phyloP scores from a whole-genome alignment of 208 protist genomes.

The Acanthamoeba healyi region DNA sequence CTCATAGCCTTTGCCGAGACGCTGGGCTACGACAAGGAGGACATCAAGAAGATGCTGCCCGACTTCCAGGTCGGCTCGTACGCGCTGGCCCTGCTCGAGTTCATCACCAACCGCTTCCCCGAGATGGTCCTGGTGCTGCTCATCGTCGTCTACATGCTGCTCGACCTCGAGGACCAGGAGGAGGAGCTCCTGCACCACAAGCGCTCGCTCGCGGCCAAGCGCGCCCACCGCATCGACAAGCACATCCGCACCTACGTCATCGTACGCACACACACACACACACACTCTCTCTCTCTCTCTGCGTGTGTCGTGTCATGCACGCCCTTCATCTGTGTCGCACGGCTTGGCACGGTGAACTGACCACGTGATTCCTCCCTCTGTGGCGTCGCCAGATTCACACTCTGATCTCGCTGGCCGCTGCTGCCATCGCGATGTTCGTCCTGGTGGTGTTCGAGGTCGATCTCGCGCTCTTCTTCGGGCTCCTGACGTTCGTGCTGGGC shows the following conservation, averaged over 20 bases:
- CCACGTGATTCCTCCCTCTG: too few relatives aligned
- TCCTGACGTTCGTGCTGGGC: slow-evolving; percentile 12
- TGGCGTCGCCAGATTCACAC: slow-evolving; percentile 28
- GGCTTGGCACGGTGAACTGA: too few relatives aligned
- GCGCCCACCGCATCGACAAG: not conserved
- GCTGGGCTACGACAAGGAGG: slow-evolving; percentile 22
- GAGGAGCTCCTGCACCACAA: not conserved
- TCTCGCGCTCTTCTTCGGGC: slow-evolving; percentile 19
- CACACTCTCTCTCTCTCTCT: not conserved
- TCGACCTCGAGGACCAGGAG: not conserved
- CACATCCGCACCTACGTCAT: slow-evolving; percentile 41
- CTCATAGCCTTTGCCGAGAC: not conserved
- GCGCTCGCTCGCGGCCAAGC: not conserved
- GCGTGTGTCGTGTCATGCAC: too few relatives aligned
- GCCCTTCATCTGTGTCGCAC: too few relatives aligned
- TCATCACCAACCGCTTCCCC: slow-evolving; percentile 15
- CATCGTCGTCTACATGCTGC: slow-evolving; percentile 51
- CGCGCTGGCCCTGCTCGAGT: not conserved
- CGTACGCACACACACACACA: slow-evolving; percentile 1
- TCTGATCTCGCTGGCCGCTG: slow-evolving; percentile 10
- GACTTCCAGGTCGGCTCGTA: not conserved
- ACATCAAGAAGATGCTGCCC: slow-evolving; percentile 24
- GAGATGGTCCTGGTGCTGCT: slow-evolving; percentile 20
- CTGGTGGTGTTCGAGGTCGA: slow-evolving; percentile 30
- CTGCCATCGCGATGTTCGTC: not conserved